A percentile compares a stretch with the other conserved stretches of the same genome.
These are phyloP conservation scores for Physcomitrium patens DNA, from an alignment of 225 moss, liverwort and hornwort species.

Conservation along the genomic window DNA sequence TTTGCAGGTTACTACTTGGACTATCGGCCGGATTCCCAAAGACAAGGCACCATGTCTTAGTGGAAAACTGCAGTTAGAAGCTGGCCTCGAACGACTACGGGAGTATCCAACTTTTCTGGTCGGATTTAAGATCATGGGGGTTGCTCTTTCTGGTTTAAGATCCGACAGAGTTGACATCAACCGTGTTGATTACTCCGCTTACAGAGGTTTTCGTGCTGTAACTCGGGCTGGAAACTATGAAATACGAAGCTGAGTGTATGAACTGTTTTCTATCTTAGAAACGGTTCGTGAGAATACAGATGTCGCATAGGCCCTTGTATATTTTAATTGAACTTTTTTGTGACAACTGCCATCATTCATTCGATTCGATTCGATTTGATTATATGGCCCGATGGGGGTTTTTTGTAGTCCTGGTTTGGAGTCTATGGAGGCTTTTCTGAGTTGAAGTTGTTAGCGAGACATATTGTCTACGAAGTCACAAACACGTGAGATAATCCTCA, in stretches of 20 bases:
- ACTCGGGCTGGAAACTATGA: conserved; percentile 83
- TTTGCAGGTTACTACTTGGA: conserved; percentile 87
- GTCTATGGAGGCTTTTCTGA: background rate
- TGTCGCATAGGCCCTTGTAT: conserved; percentile 29
- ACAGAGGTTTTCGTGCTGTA: conserved; percentile 85
- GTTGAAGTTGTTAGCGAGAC: too few relatives aligned
- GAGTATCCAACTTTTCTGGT: conserved; percentile 86
- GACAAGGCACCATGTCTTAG: conserved; percentile 92
- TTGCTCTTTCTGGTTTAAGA: conserved; percentile 87
- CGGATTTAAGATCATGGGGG: conserved; percentile 88
- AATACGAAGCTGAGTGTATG: conserved; percentile 73
- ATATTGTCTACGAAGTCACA: too few relatives aligned
- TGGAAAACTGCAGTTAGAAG: conserved; percentile 77
- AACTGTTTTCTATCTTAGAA: conserved; percentile 7
- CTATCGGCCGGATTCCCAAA: conserved; percentile 86
- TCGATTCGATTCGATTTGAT: conserved; percentile 4
- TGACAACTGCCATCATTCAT: conserved; percentile 17
- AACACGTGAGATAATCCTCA: too few relatives aligned
- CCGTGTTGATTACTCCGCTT: conserved; percentile 68
- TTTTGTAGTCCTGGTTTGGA: background rate
- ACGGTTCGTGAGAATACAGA: background rate
- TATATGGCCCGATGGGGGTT: conserved; percentile 15
- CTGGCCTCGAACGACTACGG: conserved; percentile 71
- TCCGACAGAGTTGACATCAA: conserved; percentile 78
- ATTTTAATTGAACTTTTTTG: conserved; percentile 22